phyloP scores from a whole-genome alignment of 1,284 basidiomycete species.

The Sporisorium reilianum region DNA sequence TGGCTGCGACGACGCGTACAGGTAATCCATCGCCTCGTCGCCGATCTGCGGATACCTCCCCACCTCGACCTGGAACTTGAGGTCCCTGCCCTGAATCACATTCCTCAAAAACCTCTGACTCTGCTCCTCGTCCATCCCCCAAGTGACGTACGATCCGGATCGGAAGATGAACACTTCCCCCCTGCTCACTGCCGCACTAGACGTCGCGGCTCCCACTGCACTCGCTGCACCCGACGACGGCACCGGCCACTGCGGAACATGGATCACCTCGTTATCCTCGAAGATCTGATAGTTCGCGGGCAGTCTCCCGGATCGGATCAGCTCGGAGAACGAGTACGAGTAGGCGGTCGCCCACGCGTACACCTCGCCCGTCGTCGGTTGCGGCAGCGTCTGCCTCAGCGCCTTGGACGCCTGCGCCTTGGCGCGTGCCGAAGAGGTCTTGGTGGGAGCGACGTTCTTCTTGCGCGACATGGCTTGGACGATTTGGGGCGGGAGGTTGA shows the following conservation, averaged over 20 bases:
- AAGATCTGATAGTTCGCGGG: constrained; percentile 57
- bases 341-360: constrained; percentile 64
- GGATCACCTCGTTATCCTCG: constrained; percentile 65
- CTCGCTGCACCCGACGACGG: neutral
- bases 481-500: constrained; percentile 44
- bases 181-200: constrained; percentile 3
- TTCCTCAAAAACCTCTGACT: constrained; percentile 51
- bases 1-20: constrained; percentile 50
- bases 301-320: constrained; percentile 52
- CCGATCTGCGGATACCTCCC: constrained; percentile 56
- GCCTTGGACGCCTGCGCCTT: constrained; percentile 50
- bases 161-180: constrained; percentile 67
- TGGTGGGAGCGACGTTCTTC: constrained; percentile 24
- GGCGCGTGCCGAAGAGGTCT: constrained; percentile 45
- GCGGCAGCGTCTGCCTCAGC: constrained; percentile 35
- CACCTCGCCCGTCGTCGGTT: constrained; percentile 54
- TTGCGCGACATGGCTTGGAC: constrained; percentile 48
- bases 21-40: constrained; percentile 67
- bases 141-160: constrained; percentile 65
- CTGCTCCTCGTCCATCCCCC: constrained; percentile 63
- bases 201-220: neutral
- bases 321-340: constrained; percentile 58
- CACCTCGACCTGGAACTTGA: constrained; percentile 47
- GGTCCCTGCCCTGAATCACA: constrained; percentile 53
- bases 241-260: constrained; percentile 63